These are phyloP conservation scores for Apiotrichum mycotoxinovorans DNA, from an alignment of 1,284 basidiomycete species.

Conservation along the genomic window DNA sequence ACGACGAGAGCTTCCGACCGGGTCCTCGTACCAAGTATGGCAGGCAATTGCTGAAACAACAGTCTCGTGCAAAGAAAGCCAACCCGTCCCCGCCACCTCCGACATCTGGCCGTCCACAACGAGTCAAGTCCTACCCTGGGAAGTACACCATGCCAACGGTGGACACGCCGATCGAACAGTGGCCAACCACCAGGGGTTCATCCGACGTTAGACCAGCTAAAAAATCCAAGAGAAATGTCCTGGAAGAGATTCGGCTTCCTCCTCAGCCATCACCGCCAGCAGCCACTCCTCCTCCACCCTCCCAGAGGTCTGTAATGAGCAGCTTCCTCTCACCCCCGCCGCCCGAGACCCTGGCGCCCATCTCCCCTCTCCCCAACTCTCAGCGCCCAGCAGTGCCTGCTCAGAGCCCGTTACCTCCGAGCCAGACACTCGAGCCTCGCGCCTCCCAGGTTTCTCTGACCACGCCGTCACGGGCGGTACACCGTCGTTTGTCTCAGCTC, in stretches of 20 bases:
- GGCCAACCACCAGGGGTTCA: slow-evolving; percentile 17
- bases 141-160: slow-evolving; percentile 21
- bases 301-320: background rate
- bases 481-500: background rate
- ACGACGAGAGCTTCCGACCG: slow-evolving; percentile 15
- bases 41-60: background rate
- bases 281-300: background rate
- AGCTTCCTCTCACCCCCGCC: background rate
- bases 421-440: too few relatives aligned
- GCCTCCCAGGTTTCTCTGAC: background rate
- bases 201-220: background rate
- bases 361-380: background rate
- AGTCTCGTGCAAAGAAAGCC: background rate
- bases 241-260: background rate
- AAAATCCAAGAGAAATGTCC: background rate
- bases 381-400: background rate
- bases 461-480: background rate
- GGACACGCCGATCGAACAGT: slow-evolving; percentile 20
- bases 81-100: background rate
- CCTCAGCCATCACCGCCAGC: background rate
- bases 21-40: slow-evolving; percentile 1
- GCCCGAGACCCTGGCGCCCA: background rate
- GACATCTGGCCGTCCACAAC: background rate
- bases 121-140: slow-evolving; percentile 7
- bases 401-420: background rate